Conservation (phyloP, 768 basidiomycete genomes). For the Hemileccinum rubropunctum region DNA sequence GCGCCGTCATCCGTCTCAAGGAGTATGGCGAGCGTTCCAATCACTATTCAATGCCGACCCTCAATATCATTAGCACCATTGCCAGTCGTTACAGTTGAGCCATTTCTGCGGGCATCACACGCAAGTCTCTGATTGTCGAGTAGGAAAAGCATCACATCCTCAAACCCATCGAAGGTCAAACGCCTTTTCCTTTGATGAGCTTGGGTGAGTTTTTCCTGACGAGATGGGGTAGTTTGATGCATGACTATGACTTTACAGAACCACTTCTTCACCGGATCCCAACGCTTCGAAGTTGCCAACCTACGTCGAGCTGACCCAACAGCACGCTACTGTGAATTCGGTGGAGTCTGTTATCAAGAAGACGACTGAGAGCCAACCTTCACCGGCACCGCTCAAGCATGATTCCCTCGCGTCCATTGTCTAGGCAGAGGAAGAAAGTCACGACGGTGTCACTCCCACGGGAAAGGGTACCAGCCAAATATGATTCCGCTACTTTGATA, state of each 20-base stretch:
- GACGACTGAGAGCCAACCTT: conserved; percentile 1
- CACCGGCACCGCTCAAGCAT: background rate
- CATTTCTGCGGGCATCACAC: background rate
- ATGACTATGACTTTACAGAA: conserved; percentile 2
- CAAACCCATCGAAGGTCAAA: conserved; percentile 10
- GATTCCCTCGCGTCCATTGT: conserved; percentile 7
- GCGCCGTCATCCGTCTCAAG: conserved; percentile 62
- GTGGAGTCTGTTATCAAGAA: conserved; percentile 7
- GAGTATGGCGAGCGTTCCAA: conserved; percentile 43
- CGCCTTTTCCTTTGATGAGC: conserved; percentile 17
- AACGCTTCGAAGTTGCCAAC: conserved; percentile 15
- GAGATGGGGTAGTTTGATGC: background rate
- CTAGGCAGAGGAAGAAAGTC: conserved; percentile 1
- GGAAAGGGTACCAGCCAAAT: background rate
- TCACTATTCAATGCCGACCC: conserved; percentile 16
- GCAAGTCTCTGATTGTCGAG: conserved; percentile 1
- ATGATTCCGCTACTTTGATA: background rate
- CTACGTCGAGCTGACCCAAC: conserved; percentile 11
- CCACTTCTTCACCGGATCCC: conserved; percentile 7
- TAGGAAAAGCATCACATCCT: conserved; percentile 14
- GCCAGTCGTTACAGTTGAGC: conserved; percentile 18
- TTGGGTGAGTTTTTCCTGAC: conserved; percentile 8
- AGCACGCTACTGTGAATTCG: conserved; percentile 1
- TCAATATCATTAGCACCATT: conserved; percentile 21
- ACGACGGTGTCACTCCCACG: background rate